Evolutionary conservation across 768 basidiomycete genomes (phyloP).

Genomic region (Hysterangium stoloniferum): DNA sequence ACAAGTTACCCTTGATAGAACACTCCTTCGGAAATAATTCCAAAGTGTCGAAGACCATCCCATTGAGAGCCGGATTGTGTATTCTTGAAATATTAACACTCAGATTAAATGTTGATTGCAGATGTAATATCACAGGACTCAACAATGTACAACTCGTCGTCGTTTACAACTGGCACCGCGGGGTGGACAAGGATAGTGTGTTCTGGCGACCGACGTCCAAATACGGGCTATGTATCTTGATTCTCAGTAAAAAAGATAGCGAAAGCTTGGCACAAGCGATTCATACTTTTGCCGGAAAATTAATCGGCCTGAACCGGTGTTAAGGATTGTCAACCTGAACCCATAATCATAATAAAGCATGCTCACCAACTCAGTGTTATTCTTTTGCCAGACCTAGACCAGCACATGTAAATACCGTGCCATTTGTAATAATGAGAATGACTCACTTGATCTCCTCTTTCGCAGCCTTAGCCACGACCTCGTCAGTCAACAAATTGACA

Average conservation of each 20-base stretch:
- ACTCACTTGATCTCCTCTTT: conserved; percentile 51
- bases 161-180: conserved; percentile 14
- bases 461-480: conserved; percentile 51
- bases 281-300: conserved; percentile 54
- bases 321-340: not conserved
- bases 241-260: not conserved
- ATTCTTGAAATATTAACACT: conserved; percentile 6
- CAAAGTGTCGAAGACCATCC: conserved; percentile 17
- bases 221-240: conserved; percentile 38
- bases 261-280: not conserved
- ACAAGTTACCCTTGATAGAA: conserved; percentile 11
- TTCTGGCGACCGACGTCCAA: conserved; percentile 45
- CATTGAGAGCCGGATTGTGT: conserved; percentile 16
- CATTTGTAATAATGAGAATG: not conserved
- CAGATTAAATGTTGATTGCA: not conserved
- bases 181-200: conserved; percentile 22
- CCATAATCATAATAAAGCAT: not conserved
- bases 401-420: not conserved
- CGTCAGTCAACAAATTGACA: conserved; percentile 54
- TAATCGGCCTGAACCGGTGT: conserved; percentile 43
- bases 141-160: conserved; percentile 53
- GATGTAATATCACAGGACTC: not conserved
- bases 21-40: conserved; percentile 6
- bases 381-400: conserved; percentile 40
- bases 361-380: conserved; percentile 58